Conservation (phyloP, 2,329 filamentous ascomycete genomes). For the Diaporthe batatas region DNA sequence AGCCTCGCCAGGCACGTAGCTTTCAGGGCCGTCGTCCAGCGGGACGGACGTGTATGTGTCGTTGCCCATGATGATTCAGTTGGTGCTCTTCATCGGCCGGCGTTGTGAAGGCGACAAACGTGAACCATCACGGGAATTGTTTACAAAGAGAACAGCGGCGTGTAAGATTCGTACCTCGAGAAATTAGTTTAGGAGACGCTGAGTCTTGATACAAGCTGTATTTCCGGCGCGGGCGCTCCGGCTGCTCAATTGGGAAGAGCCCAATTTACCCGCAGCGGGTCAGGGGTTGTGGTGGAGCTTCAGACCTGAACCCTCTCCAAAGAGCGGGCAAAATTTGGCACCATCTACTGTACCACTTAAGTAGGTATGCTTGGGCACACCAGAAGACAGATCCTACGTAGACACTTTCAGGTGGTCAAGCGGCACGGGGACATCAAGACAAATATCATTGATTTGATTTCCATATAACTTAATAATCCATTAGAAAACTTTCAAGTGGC, state of each 20-base stretch:
- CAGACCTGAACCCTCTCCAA: conserved; percentile 3
- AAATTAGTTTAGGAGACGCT: background rate
- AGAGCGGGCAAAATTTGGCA: background rate
- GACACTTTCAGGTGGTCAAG: background rate
- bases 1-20: conserved; percentile 21
- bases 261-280: conserved; percentile 26
- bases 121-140: background rate
- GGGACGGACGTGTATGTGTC: conserved; percentile 21
- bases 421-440: background rate
- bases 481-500: conserved; percentile 19
- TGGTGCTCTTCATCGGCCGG: conserved; percentile 4
- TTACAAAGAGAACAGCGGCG: background rate
- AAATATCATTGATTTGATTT: background rate
- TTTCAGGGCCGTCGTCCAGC: conserved; percentile 18
- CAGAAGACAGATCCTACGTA: background rate
- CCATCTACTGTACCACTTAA: too few relatives aligned
- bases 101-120: background rate
- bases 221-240: conserved; percentile 32
- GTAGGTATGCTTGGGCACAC: background rate
- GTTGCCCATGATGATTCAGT: conserved; percentile 27
- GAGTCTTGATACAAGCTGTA: conserved; percentile 19
- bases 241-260: conserved; percentile 9
- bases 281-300: conserved; percentile 25
- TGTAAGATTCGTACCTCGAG: background rate
- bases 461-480: background rate